phyloP scores from a whole-genome alignment of 179 eudicot species.

The Silene coronaria region DNA sequence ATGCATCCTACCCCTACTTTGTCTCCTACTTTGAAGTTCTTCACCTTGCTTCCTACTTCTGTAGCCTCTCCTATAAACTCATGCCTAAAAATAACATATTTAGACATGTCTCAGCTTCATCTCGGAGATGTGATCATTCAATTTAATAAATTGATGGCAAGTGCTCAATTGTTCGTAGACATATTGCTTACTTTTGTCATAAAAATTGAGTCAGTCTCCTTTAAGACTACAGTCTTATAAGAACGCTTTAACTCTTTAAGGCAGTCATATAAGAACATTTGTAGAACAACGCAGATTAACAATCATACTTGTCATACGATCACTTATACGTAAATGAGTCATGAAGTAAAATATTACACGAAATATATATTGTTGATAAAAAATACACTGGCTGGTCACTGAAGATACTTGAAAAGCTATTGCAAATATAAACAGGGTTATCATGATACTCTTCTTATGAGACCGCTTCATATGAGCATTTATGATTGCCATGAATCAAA shows the following conservation, averaged over 20 bases:
- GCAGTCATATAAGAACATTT: no score
- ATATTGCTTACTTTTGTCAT: not conserved
- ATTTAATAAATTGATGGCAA: not conserved
- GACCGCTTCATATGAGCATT: no score
- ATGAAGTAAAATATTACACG: no score
- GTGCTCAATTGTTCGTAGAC: not conserved
- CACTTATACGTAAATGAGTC: no score
- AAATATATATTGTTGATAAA: no score
- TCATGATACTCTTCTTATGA: no score
- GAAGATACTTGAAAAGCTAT: no score
- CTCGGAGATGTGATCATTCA: not conserved
- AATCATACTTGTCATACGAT: no score
- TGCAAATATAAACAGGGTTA: no score
- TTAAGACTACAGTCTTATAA: not conserved
- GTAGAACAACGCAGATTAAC: no score
- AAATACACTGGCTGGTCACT: no score
- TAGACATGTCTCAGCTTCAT: not conserved
- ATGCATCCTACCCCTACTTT: conserved; percentile 34
- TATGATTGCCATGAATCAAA: no score
- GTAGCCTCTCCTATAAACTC: conserved; percentile 25
- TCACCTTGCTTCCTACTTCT: conserved; percentile 29
- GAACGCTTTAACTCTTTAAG: not conserved
- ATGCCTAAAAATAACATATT: conserved; percentile 15
- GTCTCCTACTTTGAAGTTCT: conserved; percentile 27
- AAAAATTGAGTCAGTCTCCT: not conserved